Conservation (phyloP, 179 eudicot genomes). For the Drosera spatulata region DNA sequence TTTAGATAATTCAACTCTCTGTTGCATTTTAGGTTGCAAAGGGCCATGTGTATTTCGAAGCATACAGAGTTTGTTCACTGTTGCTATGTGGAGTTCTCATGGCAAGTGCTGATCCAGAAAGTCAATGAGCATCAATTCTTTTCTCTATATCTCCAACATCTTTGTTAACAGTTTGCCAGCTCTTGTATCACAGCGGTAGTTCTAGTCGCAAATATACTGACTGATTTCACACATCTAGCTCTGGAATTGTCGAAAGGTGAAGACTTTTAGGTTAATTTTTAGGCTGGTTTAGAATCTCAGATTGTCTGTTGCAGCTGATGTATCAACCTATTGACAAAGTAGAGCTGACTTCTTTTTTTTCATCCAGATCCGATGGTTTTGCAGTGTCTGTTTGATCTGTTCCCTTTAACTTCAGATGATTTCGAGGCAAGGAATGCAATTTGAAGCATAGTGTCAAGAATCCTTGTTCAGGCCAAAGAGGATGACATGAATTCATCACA, state of each 20-base stretch:
- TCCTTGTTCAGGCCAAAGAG: constrained; percentile 33
- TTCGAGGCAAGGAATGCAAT: constrained; percentile 71
- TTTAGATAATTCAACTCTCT: neutral
- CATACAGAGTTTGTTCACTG: too few species aligned
- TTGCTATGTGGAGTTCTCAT: too few species aligned
- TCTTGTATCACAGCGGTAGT: constrained; percentile 89
- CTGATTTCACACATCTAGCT: constrained; percentile 53
- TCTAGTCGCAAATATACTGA: constrained; percentile 69
- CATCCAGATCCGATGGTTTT: constrained; percentile 53
- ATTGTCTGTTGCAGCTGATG: too few species aligned
- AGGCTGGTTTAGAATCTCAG: neutral
- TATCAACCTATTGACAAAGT: too few species aligned
- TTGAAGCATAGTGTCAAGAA: constrained; percentile 66
- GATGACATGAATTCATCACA: constrained; percentile 35
- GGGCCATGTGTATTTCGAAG: too few species aligned
- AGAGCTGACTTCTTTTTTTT: too few species aligned
- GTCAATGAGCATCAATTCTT: neutral
- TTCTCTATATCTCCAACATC: neutral
- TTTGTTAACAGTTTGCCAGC: constrained; percentile 53
- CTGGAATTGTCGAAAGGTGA: constrained; percentile 66
- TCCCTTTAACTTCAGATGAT: constrained; percentile 77
- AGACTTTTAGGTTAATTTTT: neutral
- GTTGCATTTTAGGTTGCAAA: too few species aligned
- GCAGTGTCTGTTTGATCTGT: constrained; percentile 67
- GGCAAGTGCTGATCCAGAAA: too few species aligned